Evolutionary conservation across 768 basidiomycete species (phyloP), one percentile per base, ranked within the genome.

Genomic region (Leccinum olivaceopallidum): DNA sequence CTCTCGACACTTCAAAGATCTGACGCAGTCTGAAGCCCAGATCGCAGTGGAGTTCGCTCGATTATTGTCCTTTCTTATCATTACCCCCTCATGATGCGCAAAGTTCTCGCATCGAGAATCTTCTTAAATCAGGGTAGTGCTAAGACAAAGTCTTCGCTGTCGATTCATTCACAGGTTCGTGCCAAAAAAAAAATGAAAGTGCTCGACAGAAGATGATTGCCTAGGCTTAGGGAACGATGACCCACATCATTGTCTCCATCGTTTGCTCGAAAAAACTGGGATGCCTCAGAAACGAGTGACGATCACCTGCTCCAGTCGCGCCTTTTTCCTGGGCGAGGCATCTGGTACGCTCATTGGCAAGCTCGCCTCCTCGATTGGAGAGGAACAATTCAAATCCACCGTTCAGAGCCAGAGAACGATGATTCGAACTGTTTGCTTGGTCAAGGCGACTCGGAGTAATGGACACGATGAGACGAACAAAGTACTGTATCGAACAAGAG

Each of bases 21-120:
- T 60, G n/a, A 70, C 10, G 6, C 28, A 16, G 55, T 22, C 12
- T 49, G 22, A 94, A 73, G 73, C 76, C 63, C 66, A 78, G 47
- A 75, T 79, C 56, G 79, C 87, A 20, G 66, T 87, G 13, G 77
- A 81, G 50, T 71, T 93, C 56, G 86, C 86, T 57, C 62, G 65
- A 42, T 72, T 81, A 44, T 81, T 76, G 65, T 73, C 75, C 4
- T 92, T 81, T 74, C 79, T 81, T 51, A 83, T 94, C 56, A 87
- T 94, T 54, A 92, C 88, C 5, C 36, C 91, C 90, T 0, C 94
- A 94, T 76, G 89, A 89, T 67, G 84, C 77, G 1, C 92, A 94
- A 68, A 76, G 88, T 14, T 79, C 69, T 56, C 59, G 65, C 14
- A 81, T 94, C 67, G 89, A 92, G 71, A 66, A 70, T 2, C 66